These are phyloP conservation scores for Rhizopogon roseolus DNA, from an alignment of 768 basidiomycete genomes.

Conservation along the genomic window DNA sequence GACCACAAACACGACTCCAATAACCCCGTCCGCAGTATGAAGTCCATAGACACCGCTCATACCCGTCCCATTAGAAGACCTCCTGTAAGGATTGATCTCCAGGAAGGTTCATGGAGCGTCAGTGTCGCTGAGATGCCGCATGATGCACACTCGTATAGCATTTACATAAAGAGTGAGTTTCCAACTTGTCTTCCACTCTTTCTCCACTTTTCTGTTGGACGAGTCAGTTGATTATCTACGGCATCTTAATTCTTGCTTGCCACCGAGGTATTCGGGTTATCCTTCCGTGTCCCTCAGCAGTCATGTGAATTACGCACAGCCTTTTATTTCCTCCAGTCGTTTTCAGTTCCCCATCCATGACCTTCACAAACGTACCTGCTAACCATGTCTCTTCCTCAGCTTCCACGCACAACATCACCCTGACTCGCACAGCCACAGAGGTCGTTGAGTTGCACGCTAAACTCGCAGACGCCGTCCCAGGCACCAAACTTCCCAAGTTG, in stretches of 20 bases:
- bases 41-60: constrained; percentile 37
- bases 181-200: constrained; percentile 18
- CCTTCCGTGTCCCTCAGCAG: constrained; percentile 11
- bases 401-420: constrained; percentile 85
- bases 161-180: constrained; percentile 86
- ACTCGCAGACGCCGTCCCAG: constrained; percentile 61
- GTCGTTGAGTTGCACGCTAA: constrained; percentile 79
- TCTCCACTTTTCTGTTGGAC: constrained; percentile 10
- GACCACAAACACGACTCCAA: constrained; percentile 8
- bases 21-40: constrained; percentile 35
- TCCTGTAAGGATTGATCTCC: constrained; percentile 60
- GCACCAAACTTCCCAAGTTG: constrained; percentile 51
- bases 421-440: constrained; percentile 73
- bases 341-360: constrained; percentile 12
- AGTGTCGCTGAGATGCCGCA: constrained; percentile 84
- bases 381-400: constrained; percentile 43
- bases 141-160: constrained; percentile 61
- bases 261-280: constrained; percentile 23
- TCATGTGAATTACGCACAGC: constrained; percentile 8
- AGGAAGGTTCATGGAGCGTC: constrained; percentile 84
- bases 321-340: constrained; percentile 9
- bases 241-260: constrained; percentile 15
- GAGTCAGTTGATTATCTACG: constrained; percentile 12
- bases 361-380: constrained; percentile 15
- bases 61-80: constrained; percentile 39